Base-by-base conservation (phyloP, 2,329 filamentous ascomycete species). In the Alternaria triticina region DNA sequence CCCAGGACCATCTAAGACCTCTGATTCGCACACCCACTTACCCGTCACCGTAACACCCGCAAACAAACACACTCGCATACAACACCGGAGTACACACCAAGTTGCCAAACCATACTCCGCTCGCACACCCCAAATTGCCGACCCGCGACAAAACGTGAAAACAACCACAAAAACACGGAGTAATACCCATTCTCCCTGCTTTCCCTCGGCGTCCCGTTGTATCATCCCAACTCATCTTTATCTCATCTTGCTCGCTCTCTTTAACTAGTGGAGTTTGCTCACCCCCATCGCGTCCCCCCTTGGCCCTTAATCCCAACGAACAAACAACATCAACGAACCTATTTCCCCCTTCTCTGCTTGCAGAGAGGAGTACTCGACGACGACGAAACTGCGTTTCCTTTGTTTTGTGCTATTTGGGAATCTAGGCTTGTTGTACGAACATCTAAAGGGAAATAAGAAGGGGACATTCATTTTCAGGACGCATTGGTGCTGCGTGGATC, bases 301-400 rank as follows among this genome's bases (percentile, higher is more conserved):
- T 13, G 58, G 59, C 61, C 55, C 57, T 59, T 67, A 59, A 51
- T 62, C 62, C 60, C 36, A 17, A 40, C 36, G 36, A 40, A 40
- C 36, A 40, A 60, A 65, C 55, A 47, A 54, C 50, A 56, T 57
- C 45, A 43, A 57, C 57, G 66, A 64, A 65, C 58, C 61, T 59
- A 62, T 52, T 65, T 64, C 57, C 22, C 46, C 57, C 50, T 51
- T 47, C 43, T 55, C 67, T 67, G 71, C 71, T 66, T 68, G 70
- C 70, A 49, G 66, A 70, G 72, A 73, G 47, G 74, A 77, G 74
- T 77, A 77, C 75, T 40, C 36, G n/a, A 74, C 67, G 69, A 70
- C 72, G 65, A 71, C 62, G 73, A 77, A 74, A 74, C 74, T 73
- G 73, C 54, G 73, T 77, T 77, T 77, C 74, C 62, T 77, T 74